phyloP scores from a whole-genome alignment of 2,329 filamentous ascomycete genomes.

The Daldinia eschscholtzii region DNA sequence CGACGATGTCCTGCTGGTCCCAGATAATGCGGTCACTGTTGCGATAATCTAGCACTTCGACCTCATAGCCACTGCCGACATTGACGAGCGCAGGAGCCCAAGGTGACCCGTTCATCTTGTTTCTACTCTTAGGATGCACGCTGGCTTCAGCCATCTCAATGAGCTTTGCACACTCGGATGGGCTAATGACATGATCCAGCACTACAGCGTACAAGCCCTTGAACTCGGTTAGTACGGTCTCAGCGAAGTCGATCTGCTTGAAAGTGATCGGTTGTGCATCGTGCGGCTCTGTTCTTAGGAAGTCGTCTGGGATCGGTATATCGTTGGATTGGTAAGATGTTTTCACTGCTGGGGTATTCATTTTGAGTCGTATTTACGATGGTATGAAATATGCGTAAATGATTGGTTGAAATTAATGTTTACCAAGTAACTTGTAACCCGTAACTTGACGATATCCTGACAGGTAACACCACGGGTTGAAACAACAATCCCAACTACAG shows the following conservation, averaged over 20 bases:
- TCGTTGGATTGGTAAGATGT: conserved; percentile 54
- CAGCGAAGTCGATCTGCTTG: conserved; percentile 66
- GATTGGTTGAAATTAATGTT: neutral
- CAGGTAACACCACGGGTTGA: neutral
- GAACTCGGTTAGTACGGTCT: conserved; percentile 65
- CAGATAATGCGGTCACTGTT: conserved; percentile 84
- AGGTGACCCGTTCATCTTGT: conserved; percentile 51
- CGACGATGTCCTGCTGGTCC: conserved; percentile 73
- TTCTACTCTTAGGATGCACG: conserved; percentile 63
- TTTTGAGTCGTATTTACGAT: conserved; percentile 5
- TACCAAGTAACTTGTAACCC: neutral
- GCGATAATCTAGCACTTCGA: conserved; percentile 68
- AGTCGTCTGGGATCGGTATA: conserved; percentile 59
- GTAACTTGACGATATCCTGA: neutral
- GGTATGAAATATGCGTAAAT: neutral
- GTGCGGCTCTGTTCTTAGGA: conserved; percentile 60
- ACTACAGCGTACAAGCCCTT: conserved; percentile 68
- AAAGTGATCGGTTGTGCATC: conserved; percentile 60
- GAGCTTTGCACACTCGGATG: conserved; percentile 72
- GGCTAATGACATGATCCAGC: conserved; percentile 72
- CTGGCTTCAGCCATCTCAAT: conserved; percentile 64
- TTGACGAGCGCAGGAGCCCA: conserved; percentile 81
- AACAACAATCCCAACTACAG: neutral
- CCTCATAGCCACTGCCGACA: conserved; percentile 71
- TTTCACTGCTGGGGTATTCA: conserved; percentile 44